Conservation (phyloP, 75 land plant genomes). For the Larix kaempferi region DNA sequence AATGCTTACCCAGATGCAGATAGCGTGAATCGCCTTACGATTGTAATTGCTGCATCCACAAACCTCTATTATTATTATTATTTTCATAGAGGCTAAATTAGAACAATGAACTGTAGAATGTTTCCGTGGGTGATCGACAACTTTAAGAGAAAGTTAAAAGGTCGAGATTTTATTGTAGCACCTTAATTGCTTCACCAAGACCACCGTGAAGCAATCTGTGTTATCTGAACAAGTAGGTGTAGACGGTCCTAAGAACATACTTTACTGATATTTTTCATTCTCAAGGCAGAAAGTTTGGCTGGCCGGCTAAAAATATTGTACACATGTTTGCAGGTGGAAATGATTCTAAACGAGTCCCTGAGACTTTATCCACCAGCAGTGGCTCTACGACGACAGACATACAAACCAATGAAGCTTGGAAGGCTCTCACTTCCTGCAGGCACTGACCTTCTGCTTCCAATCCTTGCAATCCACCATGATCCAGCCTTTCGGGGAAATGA, state of each 20-base stretch:
- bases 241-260: no score
- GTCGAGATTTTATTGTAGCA: no score
- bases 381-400: slow-evolving; percentile 10
- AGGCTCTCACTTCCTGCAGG: slow-evolving; percentile 30
- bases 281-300: not conserved
- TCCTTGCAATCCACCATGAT: slow-evolving; percentile 49
- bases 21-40: slow-evolving; percentile 40
- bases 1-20: slow-evolving; percentile 29
- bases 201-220: no score
- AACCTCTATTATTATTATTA: no score
- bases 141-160: no score
- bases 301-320: not conserved
- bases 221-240: no score
- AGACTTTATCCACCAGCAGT: slow-evolving; percentile 46
- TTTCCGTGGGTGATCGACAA: no score
- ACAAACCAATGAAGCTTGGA: slow-evolving; percentile 33
- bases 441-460: slow-evolving; percentile 30
- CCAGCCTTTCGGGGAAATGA: slow-evolving; percentile 48
- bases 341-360: slow-evolving; percentile 46
- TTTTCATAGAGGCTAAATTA: no score
- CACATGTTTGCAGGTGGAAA: slow-evolving; percentile 35
- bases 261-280: not conserved
- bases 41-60: slow-evolving; percentile 31
- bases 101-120: no score
- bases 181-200: no score